Evolutionary conservation across 108 stramenopile species (phyloP).

Genomic region (Conticribra guillardii): DNA sequence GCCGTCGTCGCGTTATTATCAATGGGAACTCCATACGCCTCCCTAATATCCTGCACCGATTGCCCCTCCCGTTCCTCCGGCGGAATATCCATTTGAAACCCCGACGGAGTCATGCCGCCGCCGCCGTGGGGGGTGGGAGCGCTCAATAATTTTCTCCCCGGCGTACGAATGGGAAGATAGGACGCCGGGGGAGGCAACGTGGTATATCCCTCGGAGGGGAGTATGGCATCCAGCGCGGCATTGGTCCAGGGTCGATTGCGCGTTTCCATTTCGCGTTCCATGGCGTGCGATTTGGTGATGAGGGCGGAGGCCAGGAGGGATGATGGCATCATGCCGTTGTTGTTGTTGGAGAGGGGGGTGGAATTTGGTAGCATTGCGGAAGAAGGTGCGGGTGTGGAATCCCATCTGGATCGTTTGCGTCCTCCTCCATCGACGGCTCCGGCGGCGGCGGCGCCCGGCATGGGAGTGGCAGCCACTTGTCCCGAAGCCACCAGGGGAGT

Average conservation of each 20-base stretch:
- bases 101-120: conserved; percentile 66
- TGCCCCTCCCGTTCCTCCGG: conserved; percentile 84
- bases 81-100: conserved; percentile 94
- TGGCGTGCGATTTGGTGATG: conserved; percentile 81
- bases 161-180: conserved; percentile 95
- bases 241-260: conserved; percentile 96
- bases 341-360: conserved; percentile 11
- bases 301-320: conserved; percentile 49
- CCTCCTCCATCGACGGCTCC: conserved; percentile 31
- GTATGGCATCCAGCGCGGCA: conserved; percentile 94
- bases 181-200: conserved; percentile 88
- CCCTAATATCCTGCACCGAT: conserved; percentile 81
- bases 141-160: conserved; percentile 87
- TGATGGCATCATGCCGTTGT: conserved; percentile 28
- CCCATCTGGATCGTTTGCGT: conserved; percentile 71
- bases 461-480: conserved; percentile 25
- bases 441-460: conserved; percentile 25
- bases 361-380: conserved; percentile 21
- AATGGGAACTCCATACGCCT: conserved; percentile 94
- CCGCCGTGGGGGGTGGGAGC: conserved; percentile 89
- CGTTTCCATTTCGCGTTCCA: conserved; percentile 95
- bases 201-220: conserved; percentile 89
- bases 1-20: no score
- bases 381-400: conserved; percentile 75
- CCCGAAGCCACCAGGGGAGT: conserved; percentile 76